These are phyloP conservation scores for Oenanthe javanica DNA, from an alignment of 140 eudicot genomes.

Conservation along the genomic window DNA sequence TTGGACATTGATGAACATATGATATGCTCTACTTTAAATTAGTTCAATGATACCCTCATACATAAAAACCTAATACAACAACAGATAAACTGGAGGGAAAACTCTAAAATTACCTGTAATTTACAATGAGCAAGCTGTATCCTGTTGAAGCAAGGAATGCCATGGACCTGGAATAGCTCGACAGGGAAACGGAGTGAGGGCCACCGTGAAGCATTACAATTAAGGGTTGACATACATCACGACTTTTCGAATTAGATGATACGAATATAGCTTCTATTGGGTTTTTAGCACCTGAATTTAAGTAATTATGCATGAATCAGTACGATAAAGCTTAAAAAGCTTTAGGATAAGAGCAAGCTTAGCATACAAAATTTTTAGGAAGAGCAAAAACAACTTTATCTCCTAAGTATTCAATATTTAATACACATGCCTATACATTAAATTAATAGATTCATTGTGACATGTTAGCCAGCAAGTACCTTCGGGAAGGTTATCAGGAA, in stretches of 20 bases:
- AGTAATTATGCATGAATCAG: conserved; percentile 4
- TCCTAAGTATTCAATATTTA: background rate
- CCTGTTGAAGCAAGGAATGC: conserved; percentile 85
- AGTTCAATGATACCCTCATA: background rate
- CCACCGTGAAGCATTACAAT: conserved; percentile 95
- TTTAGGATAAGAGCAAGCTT: conserved; percentile 2
- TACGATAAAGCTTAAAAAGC: conserved; percentile 8
- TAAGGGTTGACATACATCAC: conserved; percentile 46
- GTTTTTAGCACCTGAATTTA: conserved; percentile 50
- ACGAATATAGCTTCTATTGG: conserved; percentile 85
- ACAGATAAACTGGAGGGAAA: background rate
- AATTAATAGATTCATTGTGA: background rate
- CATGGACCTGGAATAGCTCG: conserved; percentile 65
- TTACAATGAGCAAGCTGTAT: conserved; percentile 78
- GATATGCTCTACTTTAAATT: background rate
- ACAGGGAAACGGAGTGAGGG: conserved; percentile 52
- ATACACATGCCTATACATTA: background rate
- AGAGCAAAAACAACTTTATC: background rate
- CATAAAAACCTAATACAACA: background rate
- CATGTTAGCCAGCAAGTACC: conserved; percentile 29
- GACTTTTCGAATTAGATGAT: conserved; percentile 53
- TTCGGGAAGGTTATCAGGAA: conserved; percentile 39
- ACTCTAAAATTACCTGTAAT: conserved; percentile 51
- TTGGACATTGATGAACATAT: background rate
- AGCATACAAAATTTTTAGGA: background rate